Conservation (phyloP, 2,329 filamentous ascomycete species). For the Aquanectria penicillioides region DNA sequence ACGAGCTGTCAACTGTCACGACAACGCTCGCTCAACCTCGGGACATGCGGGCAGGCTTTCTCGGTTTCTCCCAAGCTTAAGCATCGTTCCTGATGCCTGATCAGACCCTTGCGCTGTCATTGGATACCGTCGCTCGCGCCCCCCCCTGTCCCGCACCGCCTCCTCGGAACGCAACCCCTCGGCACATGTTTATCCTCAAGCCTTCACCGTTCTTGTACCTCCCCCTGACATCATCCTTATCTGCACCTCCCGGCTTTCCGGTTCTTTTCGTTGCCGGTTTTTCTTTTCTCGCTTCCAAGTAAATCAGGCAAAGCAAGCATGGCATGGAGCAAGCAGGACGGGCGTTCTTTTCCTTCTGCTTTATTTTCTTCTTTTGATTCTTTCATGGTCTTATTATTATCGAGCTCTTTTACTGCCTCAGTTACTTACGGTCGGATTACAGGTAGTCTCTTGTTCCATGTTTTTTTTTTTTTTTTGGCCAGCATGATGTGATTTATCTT, state of each 20-base stretch:
- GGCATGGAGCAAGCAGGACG: slow-evolving; percentile 18
- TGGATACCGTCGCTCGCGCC: background rate
- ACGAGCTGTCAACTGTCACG: slow-evolving; percentile 2
- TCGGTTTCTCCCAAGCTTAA: background rate
- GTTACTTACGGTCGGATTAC: too few species aligned
- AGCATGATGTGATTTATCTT: slow-evolving; percentile 2
- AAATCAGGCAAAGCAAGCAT: slow-evolving; percentile 23
- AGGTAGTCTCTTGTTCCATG: background rate
- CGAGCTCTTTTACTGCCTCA: background rate
- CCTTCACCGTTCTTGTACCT: background rate
- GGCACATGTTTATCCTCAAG: background rate
- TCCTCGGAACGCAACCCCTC: background rate
- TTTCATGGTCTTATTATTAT: background rate
- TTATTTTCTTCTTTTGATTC: background rate
- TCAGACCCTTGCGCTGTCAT: background rate
- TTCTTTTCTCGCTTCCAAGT: slow-evolving; percentile 12
- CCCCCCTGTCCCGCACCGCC: background rate
- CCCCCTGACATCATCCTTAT: background rate
- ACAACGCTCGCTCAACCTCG: background rate
- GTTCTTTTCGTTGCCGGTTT: background rate
- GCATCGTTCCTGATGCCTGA: background rate
- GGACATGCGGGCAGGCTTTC: background rate
- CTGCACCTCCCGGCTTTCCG: background rate
- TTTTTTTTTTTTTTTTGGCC: background rate
- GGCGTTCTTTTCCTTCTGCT: slow-evolving; percentile 9